Evolutionary conservation across 192 early-diverging fungal species (phyloP).

Genomic region (Pilaira anomala): DNA sequence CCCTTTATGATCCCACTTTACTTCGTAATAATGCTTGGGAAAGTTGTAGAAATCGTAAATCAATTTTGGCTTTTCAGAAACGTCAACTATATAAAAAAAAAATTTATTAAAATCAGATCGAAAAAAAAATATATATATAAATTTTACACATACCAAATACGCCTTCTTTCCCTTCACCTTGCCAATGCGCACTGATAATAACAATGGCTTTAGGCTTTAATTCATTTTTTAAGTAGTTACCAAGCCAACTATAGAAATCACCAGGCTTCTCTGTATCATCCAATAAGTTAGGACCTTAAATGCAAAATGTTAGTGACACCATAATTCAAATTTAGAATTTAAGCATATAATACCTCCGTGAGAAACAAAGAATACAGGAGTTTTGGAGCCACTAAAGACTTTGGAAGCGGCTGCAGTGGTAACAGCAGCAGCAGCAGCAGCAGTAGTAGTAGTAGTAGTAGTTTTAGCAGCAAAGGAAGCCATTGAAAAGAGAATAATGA

Average conservation of each 20-base stretch:
- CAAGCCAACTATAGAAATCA: slow-evolving; percentile 40
- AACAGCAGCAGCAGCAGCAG: no score
- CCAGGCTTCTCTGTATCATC: slow-evolving; percentile 30
- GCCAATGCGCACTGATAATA: slow-evolving; percentile 68
- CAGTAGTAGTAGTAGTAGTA: no score
- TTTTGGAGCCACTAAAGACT: no score
- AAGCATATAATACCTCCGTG: slow-evolving; percentile 18
- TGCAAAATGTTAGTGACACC: neutral
- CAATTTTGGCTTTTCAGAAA: slow-evolving; percentile 45
- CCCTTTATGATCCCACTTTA: slow-evolving; percentile 55
- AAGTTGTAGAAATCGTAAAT: slow-evolving; percentile 74
- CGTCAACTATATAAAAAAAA: slow-evolving; percentile 29
- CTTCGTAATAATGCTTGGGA: slow-evolving; percentile 52
- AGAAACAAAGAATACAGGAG: slow-evolving; percentile 32
- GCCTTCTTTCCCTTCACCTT: slow-evolving; percentile 38
- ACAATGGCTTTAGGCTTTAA: slow-evolving; percentile 60
- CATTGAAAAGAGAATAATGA: neutral
- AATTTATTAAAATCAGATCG: neutral
- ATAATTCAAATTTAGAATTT: neutral
- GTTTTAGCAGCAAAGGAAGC: neutral
- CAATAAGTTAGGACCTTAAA: slow-evolving; percentile 32
- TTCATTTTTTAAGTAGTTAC: slow-evolving; percentile 35
- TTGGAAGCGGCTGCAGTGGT: no score
- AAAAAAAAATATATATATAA: no score
- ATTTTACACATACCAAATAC: slow-evolving; percentile 45